A percentile compares a stretch with the other conserved stretches of the same genome.
These are phyloP conservation scores for Aegilops umbellulata DNA, from an alignment of 176 grass and related monocot species.

Conservation along the genomic window DNA sequence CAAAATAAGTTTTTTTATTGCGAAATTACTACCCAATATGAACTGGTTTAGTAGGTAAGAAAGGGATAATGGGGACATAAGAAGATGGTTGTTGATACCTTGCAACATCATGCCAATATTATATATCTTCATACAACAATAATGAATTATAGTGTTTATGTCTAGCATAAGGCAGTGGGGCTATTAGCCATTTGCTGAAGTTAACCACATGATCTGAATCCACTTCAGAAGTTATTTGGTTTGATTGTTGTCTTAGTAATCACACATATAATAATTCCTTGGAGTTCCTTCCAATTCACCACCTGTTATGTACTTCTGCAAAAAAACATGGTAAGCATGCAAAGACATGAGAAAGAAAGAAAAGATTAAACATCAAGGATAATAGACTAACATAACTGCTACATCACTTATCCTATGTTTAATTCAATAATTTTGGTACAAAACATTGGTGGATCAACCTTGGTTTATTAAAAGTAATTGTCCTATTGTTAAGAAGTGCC, in stretches of 20 bases:
- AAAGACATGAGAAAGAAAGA: not conserved
- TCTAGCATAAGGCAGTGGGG: not conserved
- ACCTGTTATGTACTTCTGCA: conserved; percentile 56
- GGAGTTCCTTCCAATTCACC: conserved; percentile 82
- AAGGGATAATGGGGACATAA: no score
- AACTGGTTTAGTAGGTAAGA: no score
- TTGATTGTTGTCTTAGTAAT: conserved; percentile 61
- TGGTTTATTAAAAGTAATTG: no score
- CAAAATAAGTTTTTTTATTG: no score
- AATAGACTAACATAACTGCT: conserved; percentile 35
- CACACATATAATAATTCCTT: conserved; percentile 72
- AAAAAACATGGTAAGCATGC: not conserved
- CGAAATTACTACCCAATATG: no score
- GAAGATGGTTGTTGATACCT: no score
- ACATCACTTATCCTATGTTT: conserved; percentile 74
- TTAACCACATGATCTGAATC: conserved; percentile 69
- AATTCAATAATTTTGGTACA: conserved; percentile 65
- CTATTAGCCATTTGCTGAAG: not conserved
- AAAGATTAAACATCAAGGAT: not conserved
- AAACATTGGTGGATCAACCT: not conserved
- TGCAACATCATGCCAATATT: not conserved
- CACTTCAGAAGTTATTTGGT: conserved; percentile 87
- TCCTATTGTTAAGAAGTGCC: not conserved
- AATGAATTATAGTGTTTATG: not conserved
- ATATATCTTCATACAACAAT: not conserved